Evolutionary conservation across 139 green algal species (phyloP).

Genomic region (Chlamydomonas sphaeroides): DNA sequence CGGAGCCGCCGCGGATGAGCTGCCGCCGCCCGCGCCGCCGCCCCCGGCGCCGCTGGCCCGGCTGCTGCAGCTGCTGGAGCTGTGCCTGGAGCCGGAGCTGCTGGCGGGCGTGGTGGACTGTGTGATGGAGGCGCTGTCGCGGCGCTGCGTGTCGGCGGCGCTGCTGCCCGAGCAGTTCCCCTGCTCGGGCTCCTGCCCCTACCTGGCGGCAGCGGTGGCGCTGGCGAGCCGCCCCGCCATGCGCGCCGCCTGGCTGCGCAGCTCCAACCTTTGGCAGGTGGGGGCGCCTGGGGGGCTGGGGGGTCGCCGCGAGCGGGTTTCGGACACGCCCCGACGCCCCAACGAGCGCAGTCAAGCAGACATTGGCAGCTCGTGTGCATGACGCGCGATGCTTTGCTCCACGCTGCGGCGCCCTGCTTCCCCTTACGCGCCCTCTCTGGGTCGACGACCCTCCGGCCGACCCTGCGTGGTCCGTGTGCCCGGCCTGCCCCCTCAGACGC

Average conservation of each 20-base stretch:
- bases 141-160: conserved; percentile 32
- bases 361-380: too few relatives aligned
- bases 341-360: too few relatives aligned
- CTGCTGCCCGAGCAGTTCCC: conserved; percentile 51
- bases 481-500: background rate
- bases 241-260: conserved; percentile 19
- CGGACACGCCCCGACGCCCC: too few relatives aligned
- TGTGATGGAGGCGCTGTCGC: conserved; percentile 44
- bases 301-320: too few relatives aligned
- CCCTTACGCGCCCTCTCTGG: too few relatives aligned
- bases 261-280: conserved; percentile 29
- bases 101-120: conserved; percentile 17
- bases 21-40: background rate
- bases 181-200: conserved; percentile 44
- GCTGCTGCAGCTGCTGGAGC: conserved; percentile 41
- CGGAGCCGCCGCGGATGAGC: background rate
- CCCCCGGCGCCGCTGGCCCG: background rate
- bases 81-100: conserved; percentile 35
- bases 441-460: too few relatives aligned
- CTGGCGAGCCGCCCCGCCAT: conserved; percentile 24
- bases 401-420: too few relatives aligned
- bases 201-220: conserved; percentile 21
- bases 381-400: too few relatives aligned
- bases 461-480: too few relatives aligned
- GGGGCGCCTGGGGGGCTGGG: too few relatives aligned